These are phyloP conservation scores for Xenosphaeropsis pyriputrescens DNA, from an alignment of 2,329 filamentous ascomycete genomes.

Conservation along the genomic window DNA sequence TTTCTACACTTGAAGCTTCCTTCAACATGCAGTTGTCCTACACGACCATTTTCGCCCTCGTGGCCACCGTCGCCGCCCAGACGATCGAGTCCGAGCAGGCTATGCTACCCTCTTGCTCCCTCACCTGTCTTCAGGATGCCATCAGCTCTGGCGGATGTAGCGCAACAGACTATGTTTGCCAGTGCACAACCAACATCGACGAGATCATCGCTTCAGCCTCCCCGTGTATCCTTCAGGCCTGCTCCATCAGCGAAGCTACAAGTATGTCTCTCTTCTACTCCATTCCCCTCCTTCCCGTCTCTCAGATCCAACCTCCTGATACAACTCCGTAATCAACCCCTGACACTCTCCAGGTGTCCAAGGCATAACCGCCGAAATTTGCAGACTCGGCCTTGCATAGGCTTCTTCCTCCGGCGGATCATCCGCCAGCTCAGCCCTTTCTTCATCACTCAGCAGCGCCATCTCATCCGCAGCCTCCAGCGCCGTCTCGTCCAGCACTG, in stretches of 20 bases:
- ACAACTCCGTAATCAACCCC: background rate
- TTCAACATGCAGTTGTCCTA: conserved; percentile 7
- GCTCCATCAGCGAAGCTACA: conserved; percentile 7
- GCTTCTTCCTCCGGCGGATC: background rate
- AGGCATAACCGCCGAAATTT: conserved; percentile 7
- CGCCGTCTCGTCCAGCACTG: conserved; percentile 1
- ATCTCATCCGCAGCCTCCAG: background rate
- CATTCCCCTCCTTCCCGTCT: background rate
- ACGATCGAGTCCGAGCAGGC: conserved; percentile 5
- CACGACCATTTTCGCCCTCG: conserved; percentile 4
- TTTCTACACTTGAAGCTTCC: too few species aligned
- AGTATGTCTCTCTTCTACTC: conserved; percentile 7
- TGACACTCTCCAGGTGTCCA: conserved; percentile 3
- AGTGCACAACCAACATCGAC: conserved; percentile 7
- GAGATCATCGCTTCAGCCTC: conserved; percentile 7
- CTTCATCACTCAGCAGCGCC: background rate
- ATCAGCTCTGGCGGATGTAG: conserved; percentile 7
- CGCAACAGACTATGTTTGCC: conserved; percentile 9
- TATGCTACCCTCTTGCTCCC: conserved; percentile 9
- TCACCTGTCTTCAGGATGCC: conserved; percentile 9
- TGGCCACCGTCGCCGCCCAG: conserved; percentile 8
- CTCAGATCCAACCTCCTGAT: too few species aligned
- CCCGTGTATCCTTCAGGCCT: conserved; percentile 10
- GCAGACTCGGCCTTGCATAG: conserved; percentile 3
- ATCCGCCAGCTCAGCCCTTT: too few species aligned